Conservation (phyloP, 345 rosid species). For the Populus simonii region DNA sequence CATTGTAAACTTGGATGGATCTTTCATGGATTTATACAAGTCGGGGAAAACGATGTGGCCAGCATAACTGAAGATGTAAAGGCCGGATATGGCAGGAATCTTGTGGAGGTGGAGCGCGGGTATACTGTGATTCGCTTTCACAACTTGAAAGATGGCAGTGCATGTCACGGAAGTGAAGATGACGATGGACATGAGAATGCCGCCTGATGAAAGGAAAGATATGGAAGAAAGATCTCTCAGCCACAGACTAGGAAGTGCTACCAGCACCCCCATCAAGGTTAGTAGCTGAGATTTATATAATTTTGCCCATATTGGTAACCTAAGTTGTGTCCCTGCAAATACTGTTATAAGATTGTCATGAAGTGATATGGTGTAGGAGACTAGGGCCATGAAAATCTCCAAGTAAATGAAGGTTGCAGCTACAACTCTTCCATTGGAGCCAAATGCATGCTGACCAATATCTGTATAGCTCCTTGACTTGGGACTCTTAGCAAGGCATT, state of each 20-base stretch:
- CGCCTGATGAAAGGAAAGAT: conserved; percentile 68
- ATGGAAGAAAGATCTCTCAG: conserved; percentile 62
- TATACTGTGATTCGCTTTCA: conserved; percentile 37
- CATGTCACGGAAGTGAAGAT: conserved; percentile 57
- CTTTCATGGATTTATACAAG: conserved; percentile 69
- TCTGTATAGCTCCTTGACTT: conserved; percentile 61
- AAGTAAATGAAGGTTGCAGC: conserved; percentile 54
- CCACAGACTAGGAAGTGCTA: conserved; percentile 78
- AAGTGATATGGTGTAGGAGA: conserved; percentile 77
- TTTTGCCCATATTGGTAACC: conserved; percentile 16
- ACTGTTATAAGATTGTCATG: conserved; percentile 63
- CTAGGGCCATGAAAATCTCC: conserved; percentile 75
- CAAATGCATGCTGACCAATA: conserved; percentile 61
- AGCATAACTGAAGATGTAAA: conserved; percentile 60
- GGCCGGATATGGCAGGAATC: conserved; percentile 64
- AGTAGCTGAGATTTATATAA: conserved; percentile 50
- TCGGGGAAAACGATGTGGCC: conserved; percentile 81
- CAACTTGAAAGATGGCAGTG: conserved; percentile 52
- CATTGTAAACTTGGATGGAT: conserved; percentile 75
- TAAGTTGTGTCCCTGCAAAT: conserved; percentile 32
- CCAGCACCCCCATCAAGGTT: conserved; percentile 47
- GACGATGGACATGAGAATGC: conserved; percentile 63
- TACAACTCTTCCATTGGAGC: conserved; percentile 43
- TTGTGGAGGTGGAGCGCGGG: conserved; percentile 43
- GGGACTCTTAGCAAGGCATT: conserved; percentile 60